Conservation (phyloP, 306 rosid genomes). For the Vigna reflexopilosa region DNA sequence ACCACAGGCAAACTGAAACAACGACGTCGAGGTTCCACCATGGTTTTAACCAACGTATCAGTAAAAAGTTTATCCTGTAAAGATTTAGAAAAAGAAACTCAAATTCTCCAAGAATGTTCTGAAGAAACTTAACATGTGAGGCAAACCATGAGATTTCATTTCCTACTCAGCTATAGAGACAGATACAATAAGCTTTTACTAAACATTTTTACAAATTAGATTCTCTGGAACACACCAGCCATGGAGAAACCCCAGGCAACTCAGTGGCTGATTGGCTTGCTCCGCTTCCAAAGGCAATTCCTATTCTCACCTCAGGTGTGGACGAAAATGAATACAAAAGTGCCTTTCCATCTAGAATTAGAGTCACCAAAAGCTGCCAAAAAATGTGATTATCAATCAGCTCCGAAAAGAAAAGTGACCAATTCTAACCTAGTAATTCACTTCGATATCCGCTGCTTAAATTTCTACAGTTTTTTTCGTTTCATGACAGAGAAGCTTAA, state of each 20-base stretch:
- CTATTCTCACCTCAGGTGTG: constrained; percentile 83
- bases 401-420: constrained; percentile 15
- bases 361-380: constrained; percentile 69
- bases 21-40: constrained; percentile 89
- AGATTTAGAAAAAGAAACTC: constrained; percentile 17
- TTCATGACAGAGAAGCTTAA: constrained; percentile 16
- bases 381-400: constrained; percentile 21
- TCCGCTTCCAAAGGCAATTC: constrained; percentile 88
- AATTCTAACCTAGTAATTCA: not conserved
- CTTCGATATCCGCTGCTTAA: constrained; percentile 1
- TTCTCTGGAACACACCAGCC: constrained; percentile 66
- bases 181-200: not conserved
- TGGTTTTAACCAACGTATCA: constrained; percentile 69
- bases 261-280: constrained; percentile 89
- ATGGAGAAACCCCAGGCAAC: constrained; percentile 83
- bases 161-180: constrained; percentile 10
- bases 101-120: constrained; percentile 1
- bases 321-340: constrained; percentile 74
- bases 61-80: constrained; percentile 69
- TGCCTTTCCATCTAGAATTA: constrained; percentile 74
- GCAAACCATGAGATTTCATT: not conserved
- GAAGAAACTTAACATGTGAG: not conserved
- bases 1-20: constrained; percentile 76
- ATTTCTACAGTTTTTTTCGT: not conserved
- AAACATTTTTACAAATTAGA: constrained; percentile 23